Percentiles rank a stretch among this genome's conserved stretches.
Conservation (phyloP, 352 stramenopile species). For the Elongisporangium anandrum region DNA sequence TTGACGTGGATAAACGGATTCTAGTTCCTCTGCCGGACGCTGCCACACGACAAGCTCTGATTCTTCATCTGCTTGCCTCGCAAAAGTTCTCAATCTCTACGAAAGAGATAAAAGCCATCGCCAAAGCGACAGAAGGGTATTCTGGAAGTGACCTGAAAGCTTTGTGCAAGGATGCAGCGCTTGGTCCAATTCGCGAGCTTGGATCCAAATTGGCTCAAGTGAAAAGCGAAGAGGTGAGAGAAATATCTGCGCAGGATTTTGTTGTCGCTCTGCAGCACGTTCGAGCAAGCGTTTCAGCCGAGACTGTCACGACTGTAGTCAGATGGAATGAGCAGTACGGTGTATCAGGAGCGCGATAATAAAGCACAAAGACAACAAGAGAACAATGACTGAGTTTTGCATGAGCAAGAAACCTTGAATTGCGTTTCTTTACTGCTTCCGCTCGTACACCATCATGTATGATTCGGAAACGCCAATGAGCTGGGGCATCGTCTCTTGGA, state of each 20-base stretch:
- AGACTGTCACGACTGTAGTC: slow-evolving; percentile 46
- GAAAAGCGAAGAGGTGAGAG: slow-evolving; percentile 53
- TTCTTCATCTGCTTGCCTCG: slow-evolving; percentile 47
- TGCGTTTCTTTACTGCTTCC: slow-evolving; percentile 42
- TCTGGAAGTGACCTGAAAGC: slow-evolving; percentile 89
- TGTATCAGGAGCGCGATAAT: slow-evolving; percentile 39
- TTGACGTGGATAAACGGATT: neutral
- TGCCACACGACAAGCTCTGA: slow-evolving; percentile 42
- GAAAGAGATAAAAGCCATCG: slow-evolving; percentile 64
- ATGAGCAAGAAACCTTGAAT: neutral
- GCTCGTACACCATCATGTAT: slow-evolving; percentile 90
- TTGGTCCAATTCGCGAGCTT: slow-evolving; percentile 87
- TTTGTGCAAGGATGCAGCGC: slow-evolving; percentile 92
- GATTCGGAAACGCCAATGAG: slow-evolving; percentile 96
- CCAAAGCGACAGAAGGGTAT: slow-evolving; percentile 76
- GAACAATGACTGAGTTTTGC: slow-evolving; percentile 15
- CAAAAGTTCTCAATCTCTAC: slow-evolving; percentile 51
- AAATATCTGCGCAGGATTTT: slow-evolving; percentile 60
- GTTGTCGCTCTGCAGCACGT: slow-evolving; percentile 45
- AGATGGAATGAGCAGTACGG: slow-evolving; percentile 71
- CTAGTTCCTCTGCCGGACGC: slow-evolving; percentile 72
- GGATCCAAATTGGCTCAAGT: slow-evolving; percentile 53
- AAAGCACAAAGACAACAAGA: slow-evolving; percentile 8
- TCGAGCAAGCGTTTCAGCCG: slow-evolving; percentile 63
- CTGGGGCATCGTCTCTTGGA: slow-evolving; percentile 97